Percentiles rank a stretch among this genome's conserved stretches.
Evolutionary conservation across 2,329 filamentous ascomycete genomes (phyloP).

Genomic region (Xylariaceae sp.): DNA sequence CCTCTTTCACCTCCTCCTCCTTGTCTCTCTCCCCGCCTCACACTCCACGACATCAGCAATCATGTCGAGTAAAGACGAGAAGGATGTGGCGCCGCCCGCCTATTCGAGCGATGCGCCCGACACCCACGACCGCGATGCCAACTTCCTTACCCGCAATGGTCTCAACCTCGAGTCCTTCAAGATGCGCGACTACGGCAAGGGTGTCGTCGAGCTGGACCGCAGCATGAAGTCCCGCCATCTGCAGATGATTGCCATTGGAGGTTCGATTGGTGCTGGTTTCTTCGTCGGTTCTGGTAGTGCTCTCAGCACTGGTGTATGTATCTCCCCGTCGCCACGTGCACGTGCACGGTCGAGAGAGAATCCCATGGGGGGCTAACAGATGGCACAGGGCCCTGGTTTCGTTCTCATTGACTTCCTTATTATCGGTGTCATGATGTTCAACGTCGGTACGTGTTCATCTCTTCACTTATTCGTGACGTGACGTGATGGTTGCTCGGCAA

Average conservation of each 20-base stretch:
- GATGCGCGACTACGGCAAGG: slow-evolving; percentile 34
- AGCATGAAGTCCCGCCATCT: slow-evolving; percentile 45
- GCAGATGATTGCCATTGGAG: slow-evolving; percentile 51
- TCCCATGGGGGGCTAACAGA: background rate
- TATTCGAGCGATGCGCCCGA: slow-evolving; percentile 16
- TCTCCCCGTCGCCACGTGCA: background rate
- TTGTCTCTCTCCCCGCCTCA: background rate
- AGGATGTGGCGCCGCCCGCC: slow-evolving; percentile 25
- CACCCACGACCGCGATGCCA: slow-evolving; percentile 21
- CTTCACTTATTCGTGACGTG: background rate
- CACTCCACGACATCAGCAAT: background rate
- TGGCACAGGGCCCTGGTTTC: slow-evolving; percentile 37
- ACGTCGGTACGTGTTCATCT: slow-evolving; percentile 38
- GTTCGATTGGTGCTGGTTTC: slow-evolving; percentile 57
- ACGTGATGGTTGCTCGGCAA: background rate
- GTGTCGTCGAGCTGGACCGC: slow-evolving; percentile 36
- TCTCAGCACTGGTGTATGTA: slow-evolving; percentile 41
- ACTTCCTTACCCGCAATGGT: slow-evolving; percentile 37
- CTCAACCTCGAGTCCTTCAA: slow-evolving; percentile 40
- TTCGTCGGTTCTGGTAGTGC: slow-evolving; percentile 54
- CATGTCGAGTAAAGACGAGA: slow-evolving; percentile 30
- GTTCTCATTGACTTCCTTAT: slow-evolving; percentile 48
- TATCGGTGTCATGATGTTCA: slow-evolving; percentile 56
- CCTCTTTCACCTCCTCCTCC: background rate
- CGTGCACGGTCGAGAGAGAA: too few relatives aligned